A percentile compares a stretch with the other conserved stretches of the same genome.
phyloP scores from a whole-genome alignment of 1,284 basidiomycete species.

The Hemileia vastatrix region DNA sequence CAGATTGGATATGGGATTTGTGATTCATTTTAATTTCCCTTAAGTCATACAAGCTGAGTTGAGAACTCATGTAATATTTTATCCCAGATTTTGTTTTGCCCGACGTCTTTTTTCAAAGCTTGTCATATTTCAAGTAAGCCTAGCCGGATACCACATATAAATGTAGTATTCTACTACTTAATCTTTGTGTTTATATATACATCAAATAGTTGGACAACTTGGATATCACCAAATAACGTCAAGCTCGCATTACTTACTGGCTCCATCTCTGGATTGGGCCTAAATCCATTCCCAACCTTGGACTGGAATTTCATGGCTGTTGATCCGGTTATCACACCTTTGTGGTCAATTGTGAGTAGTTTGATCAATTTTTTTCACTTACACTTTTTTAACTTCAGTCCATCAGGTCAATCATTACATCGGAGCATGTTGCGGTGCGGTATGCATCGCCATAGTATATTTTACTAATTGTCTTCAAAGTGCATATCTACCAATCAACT shows the following conservation, averaged over 20 bases:
- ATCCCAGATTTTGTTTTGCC: constrained; percentile 15
- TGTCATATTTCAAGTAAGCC: constrained; percentile 19
- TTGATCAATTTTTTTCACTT: not conserved
- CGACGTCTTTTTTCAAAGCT: constrained; percentile 18
- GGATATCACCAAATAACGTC: constrained; percentile 21
- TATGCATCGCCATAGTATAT: constrained; percentile 3
- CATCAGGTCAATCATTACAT: constrained; percentile 9
- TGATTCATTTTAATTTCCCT: not conserved
- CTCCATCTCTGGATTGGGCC: constrained; percentile 40
- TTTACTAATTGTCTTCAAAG: constrained; percentile 12
- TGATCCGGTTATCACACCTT: constrained; percentile 36
- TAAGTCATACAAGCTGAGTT: too few species aligned
- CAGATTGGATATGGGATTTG: constrained; percentile 21
- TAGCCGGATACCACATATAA: not conserved
- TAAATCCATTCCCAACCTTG: constrained; percentile 47
- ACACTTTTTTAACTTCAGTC: not conserved
- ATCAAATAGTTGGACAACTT: constrained; percentile 15
- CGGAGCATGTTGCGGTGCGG: constrained; percentile 1
- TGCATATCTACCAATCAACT: constrained; percentile 29
- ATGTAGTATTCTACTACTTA: not conserved
- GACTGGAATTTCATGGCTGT: constrained; percentile 46
- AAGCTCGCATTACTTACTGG: constrained; percentile 26
- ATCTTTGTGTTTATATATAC: not conserved
- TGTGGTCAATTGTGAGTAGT: constrained; percentile 36
- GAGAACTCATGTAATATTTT: not conserved